phyloP scores from a whole-genome alignment of 202 grass and related monocot genomes.

The Alloteropsis angusta region DNA sequence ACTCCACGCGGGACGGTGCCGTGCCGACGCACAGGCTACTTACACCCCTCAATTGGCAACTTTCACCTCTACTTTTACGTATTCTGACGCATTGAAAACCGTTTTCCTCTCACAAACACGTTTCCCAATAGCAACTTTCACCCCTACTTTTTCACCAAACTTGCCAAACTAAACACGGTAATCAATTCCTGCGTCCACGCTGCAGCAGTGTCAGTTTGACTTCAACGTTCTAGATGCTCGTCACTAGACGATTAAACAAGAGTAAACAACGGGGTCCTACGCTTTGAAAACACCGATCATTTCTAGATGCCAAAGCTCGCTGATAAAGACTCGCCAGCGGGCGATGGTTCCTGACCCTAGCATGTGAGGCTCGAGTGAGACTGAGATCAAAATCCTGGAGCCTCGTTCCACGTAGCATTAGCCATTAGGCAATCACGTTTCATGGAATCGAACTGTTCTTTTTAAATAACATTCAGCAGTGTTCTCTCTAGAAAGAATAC shows the following conservation, averaged over 20 bases:
- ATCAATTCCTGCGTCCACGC: not conserved
- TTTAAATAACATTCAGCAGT: no score
- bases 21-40: not conserved
- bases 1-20: not conserved
- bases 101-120: no score
- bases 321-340: not conserved
- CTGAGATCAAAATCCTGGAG: not conserved
- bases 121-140: no score
- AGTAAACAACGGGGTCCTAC: not conserved
- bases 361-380: not conserved
- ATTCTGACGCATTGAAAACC: no score
- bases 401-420: not conserved
- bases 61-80: no score
- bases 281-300: not conserved
- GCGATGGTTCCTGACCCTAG: not conserved
- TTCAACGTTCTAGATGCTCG: not conserved
- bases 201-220: not conserved
- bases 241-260: not conserved
- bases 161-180: no score
- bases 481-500: no score
- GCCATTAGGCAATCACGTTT: not conserved
- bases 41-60: no score
- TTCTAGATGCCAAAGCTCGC: not conserved
- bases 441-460: not conserved
- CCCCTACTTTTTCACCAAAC: no score